These are phyloP conservation scores for Lecanosticta acicola DNA, from an alignment of 2,329 filamentous ascomycete genomes.

Conservation along the genomic window DNA sequence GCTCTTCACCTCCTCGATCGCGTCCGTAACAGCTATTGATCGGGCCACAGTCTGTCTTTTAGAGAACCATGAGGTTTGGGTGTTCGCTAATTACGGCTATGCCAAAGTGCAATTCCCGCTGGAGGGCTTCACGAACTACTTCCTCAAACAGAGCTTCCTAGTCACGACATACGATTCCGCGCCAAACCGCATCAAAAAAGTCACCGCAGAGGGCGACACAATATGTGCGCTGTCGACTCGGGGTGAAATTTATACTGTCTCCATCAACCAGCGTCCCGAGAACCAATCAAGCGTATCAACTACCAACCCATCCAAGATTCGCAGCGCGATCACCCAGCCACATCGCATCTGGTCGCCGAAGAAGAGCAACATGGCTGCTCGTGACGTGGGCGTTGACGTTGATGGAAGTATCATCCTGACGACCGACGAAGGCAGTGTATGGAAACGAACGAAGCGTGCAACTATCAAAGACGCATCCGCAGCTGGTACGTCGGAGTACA, in stretches of 20 bases:
- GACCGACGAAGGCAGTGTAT: constrained; percentile 86
- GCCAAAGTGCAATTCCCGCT: constrained; percentile 81
- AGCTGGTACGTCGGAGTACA: constrained; percentile 49
- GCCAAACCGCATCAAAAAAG: constrained; percentile 64
- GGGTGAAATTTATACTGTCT: constrained; percentile 83
- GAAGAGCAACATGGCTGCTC: constrained; percentile 76
- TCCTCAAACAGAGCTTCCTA: constrained; percentile 60
- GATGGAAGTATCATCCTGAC: constrained; percentile 93
- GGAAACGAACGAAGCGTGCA: constrained; percentile 75
- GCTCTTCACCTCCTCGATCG: constrained; percentile 65
- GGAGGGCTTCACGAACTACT: constrained; percentile 65
- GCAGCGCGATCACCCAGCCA: constrained; percentile 70
- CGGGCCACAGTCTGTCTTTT: constrained; percentile 80
- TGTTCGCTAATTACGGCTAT: constrained; percentile 94
- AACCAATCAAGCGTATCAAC: constrained; percentile 63
- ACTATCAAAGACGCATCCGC: constrained; percentile 67
- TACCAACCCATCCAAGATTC: constrained; percentile 87
- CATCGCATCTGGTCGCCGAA: constrained; percentile 83
- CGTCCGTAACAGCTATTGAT: constrained; percentile 81
- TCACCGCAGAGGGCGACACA: constrained; percentile 82
- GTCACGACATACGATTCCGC: constrained; percentile 59
- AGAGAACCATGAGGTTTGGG: constrained; percentile 81
- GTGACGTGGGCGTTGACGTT: constrained; percentile 82
- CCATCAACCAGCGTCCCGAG: constrained; percentile 64
- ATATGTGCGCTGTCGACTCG: constrained; percentile 80